Conservation (phyloP, 1,284 basidiomycete genomes). For the Grifola frondosa region DNA sequence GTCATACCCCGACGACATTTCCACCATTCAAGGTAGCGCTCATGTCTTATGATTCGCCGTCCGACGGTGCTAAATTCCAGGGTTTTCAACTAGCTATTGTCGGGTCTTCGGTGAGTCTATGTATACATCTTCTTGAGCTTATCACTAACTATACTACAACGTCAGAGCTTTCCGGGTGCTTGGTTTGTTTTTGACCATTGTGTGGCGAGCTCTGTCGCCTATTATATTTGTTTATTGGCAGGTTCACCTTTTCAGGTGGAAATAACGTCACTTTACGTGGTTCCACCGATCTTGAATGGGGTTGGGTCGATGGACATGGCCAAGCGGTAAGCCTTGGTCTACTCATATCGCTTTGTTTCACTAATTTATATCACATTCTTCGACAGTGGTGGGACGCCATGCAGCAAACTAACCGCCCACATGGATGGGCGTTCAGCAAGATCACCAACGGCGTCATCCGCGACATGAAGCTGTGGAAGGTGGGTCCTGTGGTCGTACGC, state of each 20-base stretch:
- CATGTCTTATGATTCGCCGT: constrained; percentile 8
- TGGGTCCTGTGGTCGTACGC: constrained; percentile 15
- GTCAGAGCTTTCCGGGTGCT: constrained; percentile 45
- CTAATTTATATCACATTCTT: background rate
- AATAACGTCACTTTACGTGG: constrained; percentile 59
- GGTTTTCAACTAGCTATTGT: constrained; percentile 9
- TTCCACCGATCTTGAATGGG: constrained; percentile 52
- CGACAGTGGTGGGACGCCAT: constrained; percentile 59
- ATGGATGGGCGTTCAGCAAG: constrained; percentile 52
- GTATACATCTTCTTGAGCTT: background rate
- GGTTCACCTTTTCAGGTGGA: constrained; percentile 54
- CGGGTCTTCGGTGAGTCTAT: constrained; percentile 37
- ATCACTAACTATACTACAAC: background rate
- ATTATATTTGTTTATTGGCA: constrained; percentile 14
- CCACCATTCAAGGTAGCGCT: constrained; percentile 57
- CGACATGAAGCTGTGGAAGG: constrained; percentile 63
- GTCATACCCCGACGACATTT: constrained; percentile 52
- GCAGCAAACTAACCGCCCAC: constrained; percentile 54
- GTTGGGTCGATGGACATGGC: constrained; percentile 62
- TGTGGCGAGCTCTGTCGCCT: background rate
- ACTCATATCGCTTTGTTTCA: background rate
- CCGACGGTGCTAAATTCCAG: background rate
- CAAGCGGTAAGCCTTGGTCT: constrained; percentile 41
- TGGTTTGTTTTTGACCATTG: constrained; percentile 37
- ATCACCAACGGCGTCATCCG: constrained; percentile 53